A percentile compares a stretch with the other conserved stretches of the same genome.
Conservation (phyloP, 306 rosid genomes). For the Rubus parviflorus region DNA sequence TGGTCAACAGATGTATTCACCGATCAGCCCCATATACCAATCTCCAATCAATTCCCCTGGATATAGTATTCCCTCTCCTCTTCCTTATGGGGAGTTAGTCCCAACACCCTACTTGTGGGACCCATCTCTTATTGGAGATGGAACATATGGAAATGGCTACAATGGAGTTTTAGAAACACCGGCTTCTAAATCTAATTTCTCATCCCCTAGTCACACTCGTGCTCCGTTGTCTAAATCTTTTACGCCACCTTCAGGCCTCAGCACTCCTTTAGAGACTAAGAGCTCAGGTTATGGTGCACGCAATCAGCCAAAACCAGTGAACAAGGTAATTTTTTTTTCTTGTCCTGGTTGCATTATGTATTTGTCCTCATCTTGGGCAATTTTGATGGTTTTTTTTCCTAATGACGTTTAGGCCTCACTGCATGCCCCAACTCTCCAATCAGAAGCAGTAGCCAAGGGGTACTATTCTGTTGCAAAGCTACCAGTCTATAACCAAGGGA, state of each 20-base stretch:
- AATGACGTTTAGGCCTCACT: conserved; percentile 43
- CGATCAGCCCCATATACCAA: conserved; percentile 49
- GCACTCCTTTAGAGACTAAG: conserved; percentile 12
- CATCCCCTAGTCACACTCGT: conserved; percentile 43
- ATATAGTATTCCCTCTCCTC: conserved; percentile 46
- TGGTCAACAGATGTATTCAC: conserved; percentile 54
- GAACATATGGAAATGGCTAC: conserved; percentile 39
- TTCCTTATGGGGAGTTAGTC: conserved; percentile 48
- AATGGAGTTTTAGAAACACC: conserved; percentile 41
- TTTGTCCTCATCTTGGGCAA: conserved; percentile 11
- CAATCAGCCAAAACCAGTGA: conserved; percentile 52
- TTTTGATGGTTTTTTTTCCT: conserved; percentile 24
- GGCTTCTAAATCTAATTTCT: conserved; percentile 39
- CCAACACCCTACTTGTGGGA: conserved; percentile 56
- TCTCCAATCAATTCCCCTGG: conserved; percentile 51
- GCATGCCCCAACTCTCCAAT: conserved; percentile 43
- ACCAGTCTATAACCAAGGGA: conserved; percentile 57
- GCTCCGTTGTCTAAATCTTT: conserved; percentile 39
- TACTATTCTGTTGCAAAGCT: conserved; percentile 48
- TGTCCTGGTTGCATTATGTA: background rate
- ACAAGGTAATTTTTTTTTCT: conserved; percentile 45
- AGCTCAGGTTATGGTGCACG: conserved; percentile 33
- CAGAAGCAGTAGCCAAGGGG: conserved; percentile 43
- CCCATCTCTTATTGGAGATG: conserved; percentile 48
- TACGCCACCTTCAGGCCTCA: conserved; percentile 25